These are phyloP conservation scores for Epithemia pelagica DNA, from an alignment of 108 stramenopile species.

Conservation along the genomic window DNA sequence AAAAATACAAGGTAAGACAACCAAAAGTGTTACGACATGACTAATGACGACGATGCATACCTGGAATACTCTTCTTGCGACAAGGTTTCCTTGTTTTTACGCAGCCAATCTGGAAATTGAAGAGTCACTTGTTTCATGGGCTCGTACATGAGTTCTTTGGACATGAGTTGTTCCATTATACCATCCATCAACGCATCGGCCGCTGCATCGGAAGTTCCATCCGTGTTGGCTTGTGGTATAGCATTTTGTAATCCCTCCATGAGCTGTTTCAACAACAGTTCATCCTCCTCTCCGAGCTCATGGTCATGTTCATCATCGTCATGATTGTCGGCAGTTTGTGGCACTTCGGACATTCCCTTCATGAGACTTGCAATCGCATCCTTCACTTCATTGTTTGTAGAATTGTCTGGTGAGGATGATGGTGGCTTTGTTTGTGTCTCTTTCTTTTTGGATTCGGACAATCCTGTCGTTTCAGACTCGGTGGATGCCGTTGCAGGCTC, in stretches of 20 bases:
- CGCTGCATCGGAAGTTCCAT: no score
- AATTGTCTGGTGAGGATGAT: no score
- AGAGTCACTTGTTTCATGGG: constrained; percentile 85
- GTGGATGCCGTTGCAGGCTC: not conserved
- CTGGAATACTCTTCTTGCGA: constrained; percentile 47
- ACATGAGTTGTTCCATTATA: constrained; percentile 82
- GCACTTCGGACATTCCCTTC: not conserved
- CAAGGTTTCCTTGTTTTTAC: constrained; percentile 44
- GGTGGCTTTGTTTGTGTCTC: constrained; percentile 2
- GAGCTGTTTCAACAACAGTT: not conserved
- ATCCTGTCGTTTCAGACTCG: not conserved
- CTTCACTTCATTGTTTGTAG: not conserved
- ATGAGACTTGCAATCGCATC: not conserved
- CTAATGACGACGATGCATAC: no score
- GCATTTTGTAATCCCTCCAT: constrained; percentile 1
- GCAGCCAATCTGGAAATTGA: constrained; percentile 92
- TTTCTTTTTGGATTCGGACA: constrained; percentile 1
- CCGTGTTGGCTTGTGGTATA: not conserved
- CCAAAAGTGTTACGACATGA: no score
- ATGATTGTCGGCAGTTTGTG: not conserved
- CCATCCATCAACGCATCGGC: constrained; percentile 83
- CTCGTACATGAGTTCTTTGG: constrained; percentile 94
- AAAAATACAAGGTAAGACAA: not conserved
- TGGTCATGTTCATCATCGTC: constrained; percentile 8
- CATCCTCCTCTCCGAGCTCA: not conserved